A percentile compares a stretch with the other conserved stretches of the same genome.
Evolutionary conservation across 2,329 filamentous ascomycete species (phyloP).

Genomic region (Piedraia hortae): DNA sequence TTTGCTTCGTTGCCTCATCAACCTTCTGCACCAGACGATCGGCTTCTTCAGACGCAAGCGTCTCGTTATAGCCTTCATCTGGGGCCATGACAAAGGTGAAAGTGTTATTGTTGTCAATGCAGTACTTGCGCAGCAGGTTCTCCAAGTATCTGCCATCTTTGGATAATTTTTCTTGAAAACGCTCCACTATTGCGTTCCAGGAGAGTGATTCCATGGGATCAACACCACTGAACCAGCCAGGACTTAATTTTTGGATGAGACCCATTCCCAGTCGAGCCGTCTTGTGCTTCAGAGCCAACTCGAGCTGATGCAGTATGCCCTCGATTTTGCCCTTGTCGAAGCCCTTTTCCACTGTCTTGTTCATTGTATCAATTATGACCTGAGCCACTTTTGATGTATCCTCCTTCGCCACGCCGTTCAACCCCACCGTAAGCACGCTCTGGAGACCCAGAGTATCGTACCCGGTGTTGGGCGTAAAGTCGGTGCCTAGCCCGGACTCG

Average conservation of each 20-base stretch:
- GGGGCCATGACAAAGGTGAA: slow-evolving; percentile 89
- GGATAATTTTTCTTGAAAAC: slow-evolving; percentile 52
- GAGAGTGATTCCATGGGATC: slow-evolving; percentile 76
- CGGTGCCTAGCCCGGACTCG: slow-evolving; percentile 67
- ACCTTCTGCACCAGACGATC: slow-evolving; percentile 50
- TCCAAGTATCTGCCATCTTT: slow-evolving; percentile 64
- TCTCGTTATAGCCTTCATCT: slow-evolving; percentile 43
- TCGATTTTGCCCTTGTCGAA: slow-evolving; percentile 81
- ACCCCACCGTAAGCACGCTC: slow-evolving; percentile 68
- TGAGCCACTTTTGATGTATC: slow-evolving; percentile 53
- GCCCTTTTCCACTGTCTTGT: slow-evolving; percentile 41
- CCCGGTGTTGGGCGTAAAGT: slow-evolving; percentile 84
- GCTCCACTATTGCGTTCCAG: slow-evolving; percentile 68
- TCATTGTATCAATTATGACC: slow-evolving; percentile 44
- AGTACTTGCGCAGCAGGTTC: slow-evolving; percentile 60
- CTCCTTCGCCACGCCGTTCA: slow-evolving; percentile 65
- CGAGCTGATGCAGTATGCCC: slow-evolving; percentile 76
- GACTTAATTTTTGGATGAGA: slow-evolving; percentile 64
- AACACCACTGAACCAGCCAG: slow-evolving; percentile 84
- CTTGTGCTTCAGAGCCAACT: slow-evolving; percentile 85
- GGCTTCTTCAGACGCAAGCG: slow-evolving; percentile 51
- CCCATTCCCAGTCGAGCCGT: slow-evolving; percentile 84
- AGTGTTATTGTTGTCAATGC: slow-evolving; percentile 63
- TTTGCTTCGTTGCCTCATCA: slow-evolving; percentile 34
- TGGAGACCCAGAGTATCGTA: slow-evolving; percentile 51